phyloP scores from a whole-genome alignment of 2,329 filamentous ascomycete species.

The Epichloe amarillans region DNA sequence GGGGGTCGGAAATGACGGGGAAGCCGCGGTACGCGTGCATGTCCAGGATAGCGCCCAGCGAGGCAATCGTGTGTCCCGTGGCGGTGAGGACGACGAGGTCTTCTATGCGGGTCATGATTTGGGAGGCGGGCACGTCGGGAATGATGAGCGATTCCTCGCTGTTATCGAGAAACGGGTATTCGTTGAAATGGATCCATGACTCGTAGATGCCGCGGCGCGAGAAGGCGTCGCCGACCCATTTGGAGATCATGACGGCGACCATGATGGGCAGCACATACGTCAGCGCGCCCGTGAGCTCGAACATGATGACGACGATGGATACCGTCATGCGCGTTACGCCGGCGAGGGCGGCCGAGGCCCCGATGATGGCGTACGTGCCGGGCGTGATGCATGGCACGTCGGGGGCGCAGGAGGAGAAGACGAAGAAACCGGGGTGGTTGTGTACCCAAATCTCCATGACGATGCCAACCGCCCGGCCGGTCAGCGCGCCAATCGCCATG shows the following conservation, averaged over 20 bases:
- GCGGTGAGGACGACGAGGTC: constrained; percentile 81
- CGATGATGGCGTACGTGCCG: constrained; percentile 92
- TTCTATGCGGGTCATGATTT: constrained; percentile 86
- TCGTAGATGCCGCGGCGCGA: constrained; percentile 92
- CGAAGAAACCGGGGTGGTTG: constrained; percentile 60
- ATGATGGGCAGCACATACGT: constrained; percentile 97
- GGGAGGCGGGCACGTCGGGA: constrained; percentile 72
- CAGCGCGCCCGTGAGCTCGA: constrained; percentile 89
- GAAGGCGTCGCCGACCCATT: constrained; percentile 96
- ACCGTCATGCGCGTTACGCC: constrained; percentile 95
- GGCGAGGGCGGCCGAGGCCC: constrained; percentile 83
- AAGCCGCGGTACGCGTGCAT: constrained; percentile 78
- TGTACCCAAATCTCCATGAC: constrained; percentile 79
- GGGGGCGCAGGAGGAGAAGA: constrained; percentile 70
- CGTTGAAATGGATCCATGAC: constrained; percentile 91
- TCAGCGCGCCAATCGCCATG: constrained; percentile 87
- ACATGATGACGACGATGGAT: constrained; percentile 98
- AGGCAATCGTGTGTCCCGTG: constrained; percentile 73
- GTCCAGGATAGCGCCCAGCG: constrained; percentile 56
- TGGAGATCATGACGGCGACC: constrained; percentile 95
- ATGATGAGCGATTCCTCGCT: constrained; percentile 60
- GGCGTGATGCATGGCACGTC: constrained; percentile 83
- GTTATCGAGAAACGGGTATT: constrained; percentile 91
- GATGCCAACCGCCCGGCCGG: constrained; percentile 79
- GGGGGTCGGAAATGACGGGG: constrained; percentile 69